Conservation (phyloP, 208 protist genomes). For the Blechomonas ayalai region DNA sequence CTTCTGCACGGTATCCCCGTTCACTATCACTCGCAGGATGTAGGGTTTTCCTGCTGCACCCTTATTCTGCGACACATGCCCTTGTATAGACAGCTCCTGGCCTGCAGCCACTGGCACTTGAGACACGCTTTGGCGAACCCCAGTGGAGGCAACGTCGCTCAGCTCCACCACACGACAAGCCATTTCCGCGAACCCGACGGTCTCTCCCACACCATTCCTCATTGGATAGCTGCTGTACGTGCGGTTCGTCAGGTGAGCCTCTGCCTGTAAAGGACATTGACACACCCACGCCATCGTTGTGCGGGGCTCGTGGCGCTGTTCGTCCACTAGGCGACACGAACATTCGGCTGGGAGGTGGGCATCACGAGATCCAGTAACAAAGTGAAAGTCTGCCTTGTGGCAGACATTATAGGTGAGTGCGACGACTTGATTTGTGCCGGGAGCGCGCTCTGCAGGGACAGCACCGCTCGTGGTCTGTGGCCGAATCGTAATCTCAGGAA, state of each 20-base stretch:
- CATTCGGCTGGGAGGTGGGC: constrained; percentile 43
- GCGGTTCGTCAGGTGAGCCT: constrained; percentile 1
- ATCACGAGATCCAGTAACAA: constrained; percentile 22
- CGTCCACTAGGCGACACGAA: constrained; percentile 30
- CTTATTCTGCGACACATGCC: not conserved
- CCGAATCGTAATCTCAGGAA: constrained; percentile 53
- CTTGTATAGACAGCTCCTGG: too few relatives aligned
- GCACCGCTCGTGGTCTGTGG: constrained; percentile 23
- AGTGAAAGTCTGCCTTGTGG: constrained; percentile 74
- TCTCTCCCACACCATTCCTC: constrained; percentile 17
- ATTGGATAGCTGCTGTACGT: constrained; percentile 47
- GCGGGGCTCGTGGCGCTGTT: not conserved
- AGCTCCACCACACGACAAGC: constrained; percentile 43
- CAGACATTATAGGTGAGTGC: constrained; percentile 61
- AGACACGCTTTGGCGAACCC: too few relatives aligned
- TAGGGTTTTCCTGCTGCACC: constrained; percentile 45
- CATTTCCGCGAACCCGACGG: constrained; percentile 78
- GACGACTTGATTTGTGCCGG: constrained; percentile 2
- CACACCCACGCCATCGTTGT: constrained; percentile 15
- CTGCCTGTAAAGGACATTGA: constrained; percentile 19
- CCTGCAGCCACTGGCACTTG: too few relatives aligned
- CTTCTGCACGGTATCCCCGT: constrained; percentile 11
- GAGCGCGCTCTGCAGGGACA: constrained; percentile 3
- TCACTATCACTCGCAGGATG: constrained; percentile 77
- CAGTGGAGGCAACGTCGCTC: not conserved